These are phyloP conservation scores for Mycosarcoma maydis DNA, from an alignment of 1,284 basidiomycete species.

Conservation along the genomic window DNA sequence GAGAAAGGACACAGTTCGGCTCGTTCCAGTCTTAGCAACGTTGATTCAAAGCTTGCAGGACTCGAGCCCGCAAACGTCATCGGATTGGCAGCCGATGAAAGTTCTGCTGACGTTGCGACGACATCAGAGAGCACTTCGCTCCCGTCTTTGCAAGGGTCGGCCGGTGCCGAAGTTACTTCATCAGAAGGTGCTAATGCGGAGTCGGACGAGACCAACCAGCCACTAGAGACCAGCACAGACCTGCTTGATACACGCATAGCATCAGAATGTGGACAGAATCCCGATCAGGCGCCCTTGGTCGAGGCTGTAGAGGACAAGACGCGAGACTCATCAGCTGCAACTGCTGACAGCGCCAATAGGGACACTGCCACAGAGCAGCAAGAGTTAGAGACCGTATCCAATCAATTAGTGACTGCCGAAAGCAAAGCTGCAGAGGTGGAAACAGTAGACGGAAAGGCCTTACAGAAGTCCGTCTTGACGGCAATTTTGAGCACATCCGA, in stretches of 20 bases:
- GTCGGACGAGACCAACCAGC: conserved; percentile 1
- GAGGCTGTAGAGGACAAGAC: not conserved
- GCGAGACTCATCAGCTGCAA: not conserved
- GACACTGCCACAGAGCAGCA: not conserved
- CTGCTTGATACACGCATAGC: not conserved
- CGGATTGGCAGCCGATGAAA: conserved; percentile 6
- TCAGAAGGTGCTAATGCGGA: conserved; percentile 1
- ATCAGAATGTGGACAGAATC: no score
- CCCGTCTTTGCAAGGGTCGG: not conserved
- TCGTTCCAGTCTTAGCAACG: conserved; percentile 17
- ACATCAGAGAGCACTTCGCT: not conserved
- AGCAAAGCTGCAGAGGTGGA: not conserved
- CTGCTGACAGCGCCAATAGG: not conserved
- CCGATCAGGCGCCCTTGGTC: no score
- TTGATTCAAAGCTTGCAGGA: not conserved
- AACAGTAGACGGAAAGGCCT: not conserved
- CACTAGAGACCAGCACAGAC: not conserved
- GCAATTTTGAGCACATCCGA: not conserved
- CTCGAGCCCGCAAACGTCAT: conserved; percentile 12
- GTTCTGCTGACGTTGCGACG: conserved; percentile 2
- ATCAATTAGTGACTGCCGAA: not conserved
- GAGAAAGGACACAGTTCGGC: conserved; percentile 39
- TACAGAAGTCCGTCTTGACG: not conserved
- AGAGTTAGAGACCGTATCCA: not conserved
- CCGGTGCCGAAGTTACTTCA: not conserved